A percentile compares a stretch with the other conserved stretches of the same genome.
These are phyloP conservation scores for Uronychia setigera DNA, from an alignment of 73 alveolate genomes.

Conservation along the genomic window DNA sequence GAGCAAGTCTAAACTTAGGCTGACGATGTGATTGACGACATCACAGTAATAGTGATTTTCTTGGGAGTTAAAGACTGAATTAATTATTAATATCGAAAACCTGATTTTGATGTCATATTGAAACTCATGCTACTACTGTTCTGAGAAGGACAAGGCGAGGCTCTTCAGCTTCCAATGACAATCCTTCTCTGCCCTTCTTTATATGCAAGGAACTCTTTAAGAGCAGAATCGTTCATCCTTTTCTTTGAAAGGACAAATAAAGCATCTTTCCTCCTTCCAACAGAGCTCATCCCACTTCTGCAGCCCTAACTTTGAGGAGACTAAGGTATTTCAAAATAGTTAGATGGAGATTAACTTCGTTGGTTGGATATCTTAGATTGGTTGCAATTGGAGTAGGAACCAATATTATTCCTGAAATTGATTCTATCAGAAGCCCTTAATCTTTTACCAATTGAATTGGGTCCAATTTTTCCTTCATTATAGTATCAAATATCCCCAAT, in stretches of 20 bases:
- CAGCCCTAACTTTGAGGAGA: neutral
- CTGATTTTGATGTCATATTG: neutral
- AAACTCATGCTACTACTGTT: slow-evolving; percentile 1
- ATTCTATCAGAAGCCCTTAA: too few species aligned
- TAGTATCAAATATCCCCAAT: too few species aligned
- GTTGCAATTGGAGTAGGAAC: too few species aligned
- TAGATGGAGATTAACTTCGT: too few species aligned
- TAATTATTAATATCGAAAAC: neutral
- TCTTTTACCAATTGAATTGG: too few species aligned
- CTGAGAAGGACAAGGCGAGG: too few species aligned
- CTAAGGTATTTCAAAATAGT: too few species aligned
- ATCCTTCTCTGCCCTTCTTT: neutral
- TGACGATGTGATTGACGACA: slow-evolving; percentile 44
- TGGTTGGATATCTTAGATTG: too few species aligned
- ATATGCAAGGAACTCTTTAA: neutral
- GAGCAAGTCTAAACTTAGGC: too few species aligned
- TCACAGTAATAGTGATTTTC: slow-evolving; percentile 43
- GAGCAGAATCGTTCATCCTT: neutral
- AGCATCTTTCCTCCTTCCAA: neutral
- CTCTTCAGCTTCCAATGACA: too few species aligned
- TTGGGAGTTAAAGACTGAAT: slow-evolving; percentile 7
- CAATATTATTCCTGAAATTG: too few species aligned
- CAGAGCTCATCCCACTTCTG: slow-evolving; percentile 2
- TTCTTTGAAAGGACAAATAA: neutral
- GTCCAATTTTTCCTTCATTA: too few species aligned